Percentiles rank a stretch among this genome's conserved stretches.
Evolutionary conservation across 805 yeast species (phyloP).

Genomic region (Suhomyces pyralidae): DNA sequence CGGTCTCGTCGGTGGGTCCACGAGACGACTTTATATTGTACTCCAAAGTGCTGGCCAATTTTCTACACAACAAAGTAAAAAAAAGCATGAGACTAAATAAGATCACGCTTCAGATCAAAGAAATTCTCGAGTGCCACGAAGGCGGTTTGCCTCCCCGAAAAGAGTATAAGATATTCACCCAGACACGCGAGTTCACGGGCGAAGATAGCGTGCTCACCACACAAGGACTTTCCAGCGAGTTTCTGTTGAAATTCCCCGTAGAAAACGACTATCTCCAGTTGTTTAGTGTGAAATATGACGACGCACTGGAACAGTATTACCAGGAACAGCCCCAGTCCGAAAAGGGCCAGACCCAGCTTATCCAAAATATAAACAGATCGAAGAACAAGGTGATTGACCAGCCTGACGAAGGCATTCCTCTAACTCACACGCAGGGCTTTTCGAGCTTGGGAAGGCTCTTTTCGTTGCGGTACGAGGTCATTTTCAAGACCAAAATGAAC

Average conservation of each 20-base stretch:
- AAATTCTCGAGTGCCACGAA: constrained; percentile 52
- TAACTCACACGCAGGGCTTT: constrained; percentile 48
- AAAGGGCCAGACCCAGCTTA: constrained; percentile 8
- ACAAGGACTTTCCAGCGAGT: constrained; percentile 23
- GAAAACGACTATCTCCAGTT: constrained; percentile 34
- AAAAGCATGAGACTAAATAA: constrained; percentile 40
- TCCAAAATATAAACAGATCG: constrained; percentile 18
- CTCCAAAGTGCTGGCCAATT: constrained; percentile 41
- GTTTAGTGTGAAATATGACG: constrained; percentile 9
- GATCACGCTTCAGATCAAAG: constrained; percentile 49
- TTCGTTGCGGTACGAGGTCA: constrained; percentile 49
- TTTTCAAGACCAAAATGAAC: constrained; percentile 46
- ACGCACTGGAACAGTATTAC: not conserved
- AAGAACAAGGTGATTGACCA: constrained; percentile 22
- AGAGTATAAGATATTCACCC: constrained; percentile 39
- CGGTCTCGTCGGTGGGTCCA: constrained; percentile 58
- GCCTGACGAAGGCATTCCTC: constrained; percentile 37
- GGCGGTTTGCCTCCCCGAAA: constrained; percentile 48
- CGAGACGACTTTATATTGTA: constrained; percentile 44
- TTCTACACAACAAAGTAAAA: constrained; percentile 25
- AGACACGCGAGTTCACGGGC: constrained; percentile 24
- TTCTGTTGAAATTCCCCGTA: constrained; percentile 30
- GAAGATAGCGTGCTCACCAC: constrained; percentile 20
- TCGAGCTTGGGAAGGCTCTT: constrained; percentile 51
- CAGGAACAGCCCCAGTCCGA: not conserved